Percentiles rank a stretch among this genome's conserved stretches.
Conservation (phyloP, 2,329 filamentous ascomycete genomes). For the Bisporella sp. region DNA sequence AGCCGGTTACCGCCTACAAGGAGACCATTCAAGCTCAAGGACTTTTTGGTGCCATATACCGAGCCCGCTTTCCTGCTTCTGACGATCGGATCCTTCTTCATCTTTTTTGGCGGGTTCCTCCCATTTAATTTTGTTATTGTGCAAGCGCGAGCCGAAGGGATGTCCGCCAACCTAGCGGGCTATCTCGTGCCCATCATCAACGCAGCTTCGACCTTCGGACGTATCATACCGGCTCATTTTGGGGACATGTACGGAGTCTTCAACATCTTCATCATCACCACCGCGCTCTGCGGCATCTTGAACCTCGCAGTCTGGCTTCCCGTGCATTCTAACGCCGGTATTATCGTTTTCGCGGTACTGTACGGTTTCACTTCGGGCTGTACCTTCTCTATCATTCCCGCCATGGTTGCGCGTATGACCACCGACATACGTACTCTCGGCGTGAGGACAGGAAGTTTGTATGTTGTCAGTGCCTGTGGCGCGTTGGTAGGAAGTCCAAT, state of each 20-base stretch:
- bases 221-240: constrained; percentile 41
- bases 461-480: background rate
- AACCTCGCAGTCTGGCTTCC: background rate
- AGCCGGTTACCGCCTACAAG: constrained; percentile 35
- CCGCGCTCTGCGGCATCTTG: constrained; percentile 9
- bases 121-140: constrained; percentile 38
- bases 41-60: constrained; percentile 27
- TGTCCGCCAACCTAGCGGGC: constrained; percentile 35
- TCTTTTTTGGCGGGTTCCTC: constrained; percentile 41
- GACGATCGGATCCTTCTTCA: constrained; percentile 31
- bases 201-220: constrained; percentile 40
- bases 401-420: background rate
- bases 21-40: constrained; percentile 21
- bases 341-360: background rate
- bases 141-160: constrained; percentile 37
- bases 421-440: background rate
- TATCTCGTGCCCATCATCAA: constrained; percentile 48
- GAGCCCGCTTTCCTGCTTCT: constrained; percentile 29
- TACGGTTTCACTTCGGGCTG: background rate
- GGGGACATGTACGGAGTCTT: constrained; percentile 44
- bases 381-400: background rate
- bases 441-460: background rate
- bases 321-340: background rate
- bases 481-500: background rate
- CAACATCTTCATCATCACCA: constrained; percentile 32